phyloP scores from a whole-genome alignment of 441 rosid species.

The Euphorbia celastroides region DNA sequence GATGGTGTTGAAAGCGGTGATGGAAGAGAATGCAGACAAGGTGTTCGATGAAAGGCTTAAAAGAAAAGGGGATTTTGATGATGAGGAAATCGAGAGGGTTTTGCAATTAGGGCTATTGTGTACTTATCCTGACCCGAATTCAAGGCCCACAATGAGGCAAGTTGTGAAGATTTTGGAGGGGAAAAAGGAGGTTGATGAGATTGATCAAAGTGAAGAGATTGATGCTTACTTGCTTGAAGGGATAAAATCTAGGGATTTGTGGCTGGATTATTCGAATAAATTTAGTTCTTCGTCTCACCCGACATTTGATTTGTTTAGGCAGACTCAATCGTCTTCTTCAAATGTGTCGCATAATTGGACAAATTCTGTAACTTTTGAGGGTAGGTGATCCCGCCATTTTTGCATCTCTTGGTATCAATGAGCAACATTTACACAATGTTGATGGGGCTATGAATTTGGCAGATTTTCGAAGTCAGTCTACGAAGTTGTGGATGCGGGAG shows the following conservation, averaged over 20 bases:
- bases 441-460: not conserved
- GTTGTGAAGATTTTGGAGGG: constrained; percentile 60
- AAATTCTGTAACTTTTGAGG: constrained; percentile 32
- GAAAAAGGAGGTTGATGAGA: constrained; percentile 34
- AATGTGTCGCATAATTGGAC: constrained; percentile 45
- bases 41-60: constrained; percentile 37
- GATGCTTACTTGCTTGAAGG: constrained; percentile 45
- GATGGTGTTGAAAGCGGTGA: constrained; percentile 50
- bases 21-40: constrained; percentile 30
- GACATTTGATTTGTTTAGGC: constrained; percentile 39
- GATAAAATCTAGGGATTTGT: constrained; percentile 26
- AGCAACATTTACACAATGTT: constrained; percentile 2
- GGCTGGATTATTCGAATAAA: constrained; percentile 32
- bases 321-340: constrained; percentile 30
- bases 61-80: constrained; percentile 22
- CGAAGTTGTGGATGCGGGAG: not conserved
- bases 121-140: constrained; percentile 46
- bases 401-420: not conserved
- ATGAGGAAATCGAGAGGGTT: constrained; percentile 43
- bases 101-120: constrained; percentile 65
- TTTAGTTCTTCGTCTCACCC: constrained; percentile 40
- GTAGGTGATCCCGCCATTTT: constrained; percentile 35
- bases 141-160: constrained; percentile 75
- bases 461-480: constrained; percentile 9
- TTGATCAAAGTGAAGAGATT: constrained; percentile 42